Base-by-base conservation (phyloP, 2,329 filamentous ascomycete species). In the Talaromyces rugulosus region DNA sequence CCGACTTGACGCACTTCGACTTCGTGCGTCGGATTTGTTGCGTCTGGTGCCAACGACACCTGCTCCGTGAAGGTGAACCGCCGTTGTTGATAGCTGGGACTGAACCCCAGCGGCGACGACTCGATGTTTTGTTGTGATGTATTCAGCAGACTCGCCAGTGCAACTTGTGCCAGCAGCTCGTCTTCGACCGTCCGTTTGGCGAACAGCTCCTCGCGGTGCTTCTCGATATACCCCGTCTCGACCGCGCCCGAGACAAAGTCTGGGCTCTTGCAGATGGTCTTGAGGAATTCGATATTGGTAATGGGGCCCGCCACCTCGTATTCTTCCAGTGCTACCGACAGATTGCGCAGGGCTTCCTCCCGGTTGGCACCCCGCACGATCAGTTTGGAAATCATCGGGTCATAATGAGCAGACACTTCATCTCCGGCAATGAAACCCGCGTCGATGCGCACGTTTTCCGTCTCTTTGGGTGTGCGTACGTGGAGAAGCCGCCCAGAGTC, bases 331-430 rank as follows among this genome's bases (percentile, higher is more conserved):
- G 95, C 93, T 4, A 88, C 81, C 42, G 87, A 86, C 63, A 99
- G 82, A 75, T 91, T 96, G 62, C 90, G 87, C 56, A 99, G 89
- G 3, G 93, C 91, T 30, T 90, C 89, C 72, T 89, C 85, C 63
- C 95, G 85, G 61, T 89, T 89, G 16, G 86, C 84, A 0, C 91
- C 95, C 62, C 91, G 86, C 5, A 98, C 92, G 68, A 99, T 99
- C 58, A 99, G 85, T 78, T 99, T 99, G 52, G 95, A 91, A 67
- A 99, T 96, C 95, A 99, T 99, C 31, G 95, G 95, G 69, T 99
- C 95, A 75, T 99, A 99, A 60, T 95, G 91, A 62, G 94, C 91
- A 0, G 93, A 96, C 2, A 99, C 91, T 65, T 92, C 91, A 73
- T 96, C 94, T 30, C 95, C 95, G 67, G 92, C 84, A 31, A 93